phyloP scores from a whole-genome alignment of 352 stramenopile species.

The Globisporangium echinulatum region DNA sequence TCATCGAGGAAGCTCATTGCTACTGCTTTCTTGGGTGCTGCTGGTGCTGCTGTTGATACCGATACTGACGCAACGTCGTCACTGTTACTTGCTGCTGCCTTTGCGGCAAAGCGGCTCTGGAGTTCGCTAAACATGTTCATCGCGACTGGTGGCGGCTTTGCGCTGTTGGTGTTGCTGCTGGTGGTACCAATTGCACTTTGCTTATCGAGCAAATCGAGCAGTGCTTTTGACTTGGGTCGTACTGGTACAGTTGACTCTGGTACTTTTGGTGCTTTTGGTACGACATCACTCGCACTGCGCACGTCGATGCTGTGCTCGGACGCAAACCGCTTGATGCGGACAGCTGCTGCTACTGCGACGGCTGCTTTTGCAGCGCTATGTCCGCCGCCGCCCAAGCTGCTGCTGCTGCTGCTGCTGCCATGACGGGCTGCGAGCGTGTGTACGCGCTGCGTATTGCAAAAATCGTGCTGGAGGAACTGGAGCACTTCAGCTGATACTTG shows the following conservation, averaged over 20 bases:
- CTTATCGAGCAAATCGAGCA: constrained; percentile 38
- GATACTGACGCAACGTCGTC: constrained; percentile 8
- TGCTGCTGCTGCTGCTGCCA: background rate
- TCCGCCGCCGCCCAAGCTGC: background rate
- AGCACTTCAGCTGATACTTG: constrained; percentile 58
- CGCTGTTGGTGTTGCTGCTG: no score
- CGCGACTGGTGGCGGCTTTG: background rate
- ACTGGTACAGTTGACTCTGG: constrained; percentile 1
- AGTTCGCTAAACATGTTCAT: constrained; percentile 34
- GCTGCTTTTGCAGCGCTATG: constrained; percentile 2
- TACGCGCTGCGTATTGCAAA: constrained; percentile 41
- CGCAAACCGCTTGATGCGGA: constrained; percentile 15
- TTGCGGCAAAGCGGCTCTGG: constrained; percentile 22
- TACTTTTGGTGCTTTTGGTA: background rate
- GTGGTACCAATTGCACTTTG: background rate
- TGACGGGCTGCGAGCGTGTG: background rate
- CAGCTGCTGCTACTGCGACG: background rate
- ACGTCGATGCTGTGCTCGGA: constrained; percentile 6
- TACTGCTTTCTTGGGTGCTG: background rate
- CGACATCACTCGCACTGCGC: background rate
- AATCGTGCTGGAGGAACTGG: constrained; percentile 64
- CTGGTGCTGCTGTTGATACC: background rate
- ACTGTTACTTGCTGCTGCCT: background rate
- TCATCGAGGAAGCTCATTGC: constrained; percentile 42
- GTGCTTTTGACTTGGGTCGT: constrained; percentile 43